Base-by-base conservation (phyloP, 768 basidiomycete species). In the Pholiota microspora region DNA sequence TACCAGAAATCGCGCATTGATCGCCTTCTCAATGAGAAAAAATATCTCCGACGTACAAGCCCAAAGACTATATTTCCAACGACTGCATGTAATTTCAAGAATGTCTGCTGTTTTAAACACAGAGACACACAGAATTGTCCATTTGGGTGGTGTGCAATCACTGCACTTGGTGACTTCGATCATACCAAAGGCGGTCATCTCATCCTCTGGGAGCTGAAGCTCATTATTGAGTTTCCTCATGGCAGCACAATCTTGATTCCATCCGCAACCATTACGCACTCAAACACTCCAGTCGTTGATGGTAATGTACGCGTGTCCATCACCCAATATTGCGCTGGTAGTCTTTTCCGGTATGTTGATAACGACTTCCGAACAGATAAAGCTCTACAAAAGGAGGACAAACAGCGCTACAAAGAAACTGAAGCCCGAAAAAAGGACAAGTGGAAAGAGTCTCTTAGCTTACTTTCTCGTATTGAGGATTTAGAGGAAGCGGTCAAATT, bases 121-220 rank as follows among this genome's bases (percentile, higher is more conserved):
- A 57, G 57, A 0, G 72, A 77, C 38, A 45, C 21, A 23, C 49
- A 44, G 4, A 77, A 77, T 40, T 50, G 69, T 0, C 59, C 71
- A 0, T 64, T 56, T 29, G 71, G 72, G 0, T 63, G 66, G 60
- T 77, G 72, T 44, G 36, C 38, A 15, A 47, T 59, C 12, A 56
- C 55, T 3, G 51, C 58, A 5, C 47, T 56, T 2, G 55, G 62
- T 62, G 0, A 69, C 2, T 75, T 67, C 51, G 60, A 73, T 46
- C 58, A 48, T 1, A 61, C 53, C 2, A 60, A 47, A 23, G 67
- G 72, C 7, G 72, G 71, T 2, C 71, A 74, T 44, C 42, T 74
- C 0, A 54, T 74, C 0, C 40, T 76, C 0, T 67, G 64, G 59
- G 67, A 59, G 7, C 29, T 67, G 0, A 56, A 63, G n/a, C 52